Evolutionary conservation across 2,329 filamentous ascomycete species (phyloP).

Genomic region (Penicillium sp.): DNA sequence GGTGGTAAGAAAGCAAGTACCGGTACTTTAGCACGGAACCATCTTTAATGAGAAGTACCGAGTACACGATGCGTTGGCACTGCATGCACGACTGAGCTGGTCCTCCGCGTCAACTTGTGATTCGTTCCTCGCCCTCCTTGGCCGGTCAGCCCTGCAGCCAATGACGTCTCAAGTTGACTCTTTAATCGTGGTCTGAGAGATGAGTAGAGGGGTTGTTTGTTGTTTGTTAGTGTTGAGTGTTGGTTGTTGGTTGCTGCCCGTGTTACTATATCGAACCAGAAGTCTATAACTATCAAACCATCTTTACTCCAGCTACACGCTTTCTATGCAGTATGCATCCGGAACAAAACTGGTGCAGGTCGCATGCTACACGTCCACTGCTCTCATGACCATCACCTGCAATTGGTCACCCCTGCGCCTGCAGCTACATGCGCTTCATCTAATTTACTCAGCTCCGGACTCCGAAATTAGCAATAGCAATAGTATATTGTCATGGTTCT

Average conservation of each 20-base stretch:
- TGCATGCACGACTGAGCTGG: slow-evolving; percentile 32
- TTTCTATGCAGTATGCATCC: too few species aligned
- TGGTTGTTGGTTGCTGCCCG: background rate
- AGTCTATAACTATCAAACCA: too few species aligned
- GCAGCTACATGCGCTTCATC: background rate
- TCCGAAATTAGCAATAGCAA: background rate
- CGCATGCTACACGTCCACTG: background rate
- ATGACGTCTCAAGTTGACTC: background rate
- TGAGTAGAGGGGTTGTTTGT: too few species aligned
- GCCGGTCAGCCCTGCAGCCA: background rate
- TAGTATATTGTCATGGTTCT: background rate
- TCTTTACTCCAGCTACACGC: too few species aligned
- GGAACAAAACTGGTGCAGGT: background rate
- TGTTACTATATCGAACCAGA: too few species aligned
- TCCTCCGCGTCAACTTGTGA: slow-evolving; percentile 17
- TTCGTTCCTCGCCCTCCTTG: slow-evolving; percentile 27
- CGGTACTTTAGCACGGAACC: background rate
- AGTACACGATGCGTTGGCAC: slow-evolving; percentile 28
- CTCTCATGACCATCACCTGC: background rate
- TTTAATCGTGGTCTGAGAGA: too few species aligned
- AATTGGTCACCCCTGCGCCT: background rate
- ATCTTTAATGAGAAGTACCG: slow-evolving; percentile 7
- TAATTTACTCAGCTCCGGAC: background rate
- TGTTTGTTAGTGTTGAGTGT: too few species aligned
- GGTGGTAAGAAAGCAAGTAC: slow-evolving; percentile 4